Evolutionary conservation across 139 green algal species (phyloP).

Genomic region (Volvox africanus): DNA sequence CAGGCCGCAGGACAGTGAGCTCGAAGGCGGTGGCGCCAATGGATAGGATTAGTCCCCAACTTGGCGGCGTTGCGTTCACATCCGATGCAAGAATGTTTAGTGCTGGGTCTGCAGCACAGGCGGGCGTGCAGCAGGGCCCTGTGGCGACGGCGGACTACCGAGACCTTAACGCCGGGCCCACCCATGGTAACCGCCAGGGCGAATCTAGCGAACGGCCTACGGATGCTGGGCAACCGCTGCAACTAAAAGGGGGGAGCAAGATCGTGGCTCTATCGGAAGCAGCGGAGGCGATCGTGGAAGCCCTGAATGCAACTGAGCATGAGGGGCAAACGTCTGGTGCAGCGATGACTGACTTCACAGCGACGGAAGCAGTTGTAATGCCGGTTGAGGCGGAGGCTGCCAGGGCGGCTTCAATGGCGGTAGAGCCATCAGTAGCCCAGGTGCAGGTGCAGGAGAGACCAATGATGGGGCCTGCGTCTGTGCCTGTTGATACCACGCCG

Average conservation of each 20-base stretch:
- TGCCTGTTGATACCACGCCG: too few species aligned
- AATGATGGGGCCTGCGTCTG: background rate
- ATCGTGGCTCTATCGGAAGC: background rate
- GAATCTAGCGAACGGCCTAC: background rate
- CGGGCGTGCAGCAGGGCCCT: background rate
- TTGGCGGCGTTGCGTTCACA: too few species aligned
- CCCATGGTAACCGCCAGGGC: background rate
- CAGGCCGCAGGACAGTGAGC: background rate
- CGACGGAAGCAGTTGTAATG: background rate
- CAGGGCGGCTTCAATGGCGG: background rate
- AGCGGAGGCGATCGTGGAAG: background rate
- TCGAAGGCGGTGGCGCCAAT: background rate
- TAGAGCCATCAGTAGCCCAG: background rate
- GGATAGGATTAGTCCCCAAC: background rate
- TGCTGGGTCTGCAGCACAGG: background rate
- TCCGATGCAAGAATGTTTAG: too few species aligned
- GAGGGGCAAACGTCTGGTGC: background rate
- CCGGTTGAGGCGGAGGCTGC: background rate
- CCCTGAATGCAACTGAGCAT: background rate
- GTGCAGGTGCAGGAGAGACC: background rate
- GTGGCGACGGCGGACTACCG: background rate
- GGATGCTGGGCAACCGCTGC: background rate
- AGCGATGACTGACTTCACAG: background rate
- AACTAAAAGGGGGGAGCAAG: too few species aligned
- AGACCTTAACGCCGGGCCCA: background rate